Conservation (phyloP, 108 stramenopile species). For the Seminavis robusta region DNA sequence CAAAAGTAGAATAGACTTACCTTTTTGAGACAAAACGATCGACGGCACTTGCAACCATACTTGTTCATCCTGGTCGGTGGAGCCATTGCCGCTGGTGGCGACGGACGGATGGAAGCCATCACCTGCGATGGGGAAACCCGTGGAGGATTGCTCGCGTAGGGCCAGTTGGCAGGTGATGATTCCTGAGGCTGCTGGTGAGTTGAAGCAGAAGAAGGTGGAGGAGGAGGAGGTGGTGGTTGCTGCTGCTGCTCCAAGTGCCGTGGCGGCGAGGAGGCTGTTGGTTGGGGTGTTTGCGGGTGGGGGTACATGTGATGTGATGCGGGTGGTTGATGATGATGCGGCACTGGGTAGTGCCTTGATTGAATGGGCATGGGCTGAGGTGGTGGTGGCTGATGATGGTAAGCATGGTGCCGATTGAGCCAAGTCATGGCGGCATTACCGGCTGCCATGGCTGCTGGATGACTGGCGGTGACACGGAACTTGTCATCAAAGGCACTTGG, state of each 20-base stretch:
- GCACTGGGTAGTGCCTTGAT: not conserved
- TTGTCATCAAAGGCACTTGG: slow-evolving; percentile 75
- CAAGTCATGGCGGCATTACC: not conserved
- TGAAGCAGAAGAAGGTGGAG: not conserved
- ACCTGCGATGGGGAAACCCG: no score
- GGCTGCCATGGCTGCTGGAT: not conserved
- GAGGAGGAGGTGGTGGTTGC: not conserved
- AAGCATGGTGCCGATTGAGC: slow-evolving; percentile 10
- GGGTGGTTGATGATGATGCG: not conserved
- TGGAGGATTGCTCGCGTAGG: no score
- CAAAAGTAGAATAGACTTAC: slow-evolving; percentile 1
- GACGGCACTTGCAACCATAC: slow-evolving; percentile 91
- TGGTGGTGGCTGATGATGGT: not conserved
- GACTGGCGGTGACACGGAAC: slow-evolving; percentile 18
- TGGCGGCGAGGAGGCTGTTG: no score
- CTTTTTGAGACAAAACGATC: slow-evolving; percentile 91
- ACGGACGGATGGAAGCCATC: not conserved
- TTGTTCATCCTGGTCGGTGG: slow-evolving; percentile 15
- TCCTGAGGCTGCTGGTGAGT: not conserved
- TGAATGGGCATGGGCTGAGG: not conserved
- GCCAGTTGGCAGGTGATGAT: no score
- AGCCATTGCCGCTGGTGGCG: not conserved
- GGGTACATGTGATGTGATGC: not conserved
- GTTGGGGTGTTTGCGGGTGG: no score
- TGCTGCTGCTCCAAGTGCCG: no score